phyloP scores from a whole-genome alignment of 176 grass and related monocot species.

The Musa troglodytarum region DNA sequence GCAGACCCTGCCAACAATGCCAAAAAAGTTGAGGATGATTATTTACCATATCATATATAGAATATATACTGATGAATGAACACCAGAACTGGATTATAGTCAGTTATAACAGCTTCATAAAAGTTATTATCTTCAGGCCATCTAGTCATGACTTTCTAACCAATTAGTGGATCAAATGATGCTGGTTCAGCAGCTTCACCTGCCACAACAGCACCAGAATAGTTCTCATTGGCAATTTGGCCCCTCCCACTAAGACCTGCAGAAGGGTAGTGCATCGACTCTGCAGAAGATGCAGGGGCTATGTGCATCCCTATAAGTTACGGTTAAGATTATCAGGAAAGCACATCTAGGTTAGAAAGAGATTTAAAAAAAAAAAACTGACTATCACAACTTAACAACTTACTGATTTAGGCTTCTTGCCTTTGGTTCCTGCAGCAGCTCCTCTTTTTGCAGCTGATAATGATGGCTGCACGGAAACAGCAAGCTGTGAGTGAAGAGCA shows the following conservation, averaged over 20 bases:
- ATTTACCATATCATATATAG: not conserved
- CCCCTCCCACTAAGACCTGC: conserved; percentile 63
- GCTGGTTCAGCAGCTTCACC: conserved; percentile 33
- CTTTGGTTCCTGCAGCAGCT: conserved; percentile 42
- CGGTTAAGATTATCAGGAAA: conserved; percentile 11
- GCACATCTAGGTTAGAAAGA: not conserved
- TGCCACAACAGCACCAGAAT: conserved; percentile 39
- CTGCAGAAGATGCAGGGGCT: conserved; percentile 40
- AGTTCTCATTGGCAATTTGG: conserved; percentile 48
- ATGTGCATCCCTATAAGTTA: conserved; percentile 54
- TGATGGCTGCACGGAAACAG: conserved; percentile 52
- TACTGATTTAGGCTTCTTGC: conserved; percentile 71
- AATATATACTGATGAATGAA: not conserved
- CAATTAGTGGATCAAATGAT: conserved; percentile 29
- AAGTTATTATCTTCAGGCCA: conserved; percentile 32
- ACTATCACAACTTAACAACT: conserved; percentile 11
- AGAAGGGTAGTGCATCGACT: conserved; percentile 37
- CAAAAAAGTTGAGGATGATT: not conserved
- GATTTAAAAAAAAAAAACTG: not conserved
- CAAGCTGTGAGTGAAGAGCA: conserved; percentile 46
- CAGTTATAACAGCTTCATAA: conserved; percentile 25
- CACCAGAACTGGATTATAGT: conserved; percentile 16
- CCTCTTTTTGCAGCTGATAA: conserved; percentile 54
- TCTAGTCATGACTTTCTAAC: conserved; percentile 23
- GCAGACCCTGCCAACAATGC: not conserved